phyloP scores from a whole-genome alignment of 2,329 filamentous ascomycete genomes.

The Onygena corvina region DNA sequence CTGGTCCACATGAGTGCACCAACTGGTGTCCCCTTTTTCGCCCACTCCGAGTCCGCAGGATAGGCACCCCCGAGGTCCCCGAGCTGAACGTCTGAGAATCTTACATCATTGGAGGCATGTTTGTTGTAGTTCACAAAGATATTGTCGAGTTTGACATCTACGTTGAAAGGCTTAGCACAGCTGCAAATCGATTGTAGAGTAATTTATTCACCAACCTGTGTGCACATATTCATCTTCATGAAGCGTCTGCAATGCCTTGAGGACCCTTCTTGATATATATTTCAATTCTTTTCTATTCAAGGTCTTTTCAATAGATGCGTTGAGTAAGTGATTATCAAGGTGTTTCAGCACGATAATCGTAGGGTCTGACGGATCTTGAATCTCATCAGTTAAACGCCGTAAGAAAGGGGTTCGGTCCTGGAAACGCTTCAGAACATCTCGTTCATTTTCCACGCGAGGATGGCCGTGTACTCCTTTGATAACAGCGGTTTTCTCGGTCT shows the following conservation, averaged over 20 bases:
- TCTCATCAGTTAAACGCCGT: constrained; percentile 20
- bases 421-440: constrained; percentile 20
- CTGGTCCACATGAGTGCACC: constrained; percentile 17
- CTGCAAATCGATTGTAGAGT: neutral
- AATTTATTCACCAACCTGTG: constrained; percentile 12
- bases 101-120: constrained; percentile 4
- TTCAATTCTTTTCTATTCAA: constrained; percentile 15
- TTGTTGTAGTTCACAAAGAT: constrained; percentile 17
- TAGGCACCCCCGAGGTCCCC: constrained; percentile 16
- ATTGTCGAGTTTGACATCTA: constrained; percentile 18
- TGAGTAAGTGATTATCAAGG: constrained; percentile 11
- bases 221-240: constrained; percentile 18
- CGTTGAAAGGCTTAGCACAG: neutral
- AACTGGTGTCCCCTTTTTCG: constrained; percentile 13
- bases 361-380: constrained; percentile 13
- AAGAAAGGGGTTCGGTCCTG: constrained; percentile 18
- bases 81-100: constrained; percentile 18
- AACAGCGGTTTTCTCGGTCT: constrained; percentile 15
- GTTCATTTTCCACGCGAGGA: constrained; percentile 20
- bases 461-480: constrained; percentile 20
- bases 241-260: constrained; percentile 14
- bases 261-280: constrained; percentile 16
- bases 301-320: constrained; percentile 8
- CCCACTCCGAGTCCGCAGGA: constrained; percentile 12
- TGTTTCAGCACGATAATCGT: constrained; percentile 16